Evolutionary conservation across 768 basidiomycete genomes (phyloP).

Genomic region (Boletus barrowsii): DNA sequence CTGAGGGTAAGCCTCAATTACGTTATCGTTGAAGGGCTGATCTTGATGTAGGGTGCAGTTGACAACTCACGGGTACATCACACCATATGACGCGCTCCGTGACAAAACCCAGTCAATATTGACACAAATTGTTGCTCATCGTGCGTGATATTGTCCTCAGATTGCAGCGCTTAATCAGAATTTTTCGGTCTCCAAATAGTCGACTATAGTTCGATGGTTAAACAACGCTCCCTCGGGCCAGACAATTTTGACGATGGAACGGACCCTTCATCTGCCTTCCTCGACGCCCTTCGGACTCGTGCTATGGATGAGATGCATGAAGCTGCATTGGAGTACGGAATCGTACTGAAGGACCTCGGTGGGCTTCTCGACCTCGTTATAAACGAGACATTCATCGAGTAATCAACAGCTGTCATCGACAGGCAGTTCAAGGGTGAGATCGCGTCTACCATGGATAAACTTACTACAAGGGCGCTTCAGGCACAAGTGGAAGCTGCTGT

Average conservation of each 20-base stretch:
- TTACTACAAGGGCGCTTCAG: slow-evolving; percentile 79
- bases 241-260: slow-evolving; percentile 69
- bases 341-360: slow-evolving; percentile 78
- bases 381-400: slow-evolving; percentile 1
- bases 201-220: slow-evolving; percentile 64
- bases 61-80: slow-evolving; percentile 80
- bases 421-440: slow-evolving; percentile 89
- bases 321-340: slow-evolving; percentile 82
- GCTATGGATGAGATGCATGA: slow-evolving; percentile 86
- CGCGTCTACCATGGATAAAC: slow-evolving; percentile 79
- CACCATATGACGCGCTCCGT: slow-evolving; percentile 71
- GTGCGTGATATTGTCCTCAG: slow-evolving; percentile 36
- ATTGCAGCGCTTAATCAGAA: not conserved
- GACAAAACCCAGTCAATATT: slow-evolving; percentile 88
- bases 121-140: slow-evolving; percentile 81
- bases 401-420: slow-evolving; percentile 71
- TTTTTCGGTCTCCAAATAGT: slow-evolving; percentile 26
- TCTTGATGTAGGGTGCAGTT: slow-evolving; percentile 48
- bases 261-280: slow-evolving; percentile 71
- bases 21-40: slow-evolving; percentile 32
- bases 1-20: slow-evolving; percentile 35
- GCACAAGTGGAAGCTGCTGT: slow-evolving; percentile 87
- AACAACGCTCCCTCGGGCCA: slow-evolving; percentile 75
- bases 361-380: slow-evolving; percentile 12
- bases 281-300: slow-evolving; percentile 76